These are phyloP conservation scores for Venturia asperata DNA, from an alignment of 2,329 filamentous ascomycete species.

Conservation along the genomic window DNA sequence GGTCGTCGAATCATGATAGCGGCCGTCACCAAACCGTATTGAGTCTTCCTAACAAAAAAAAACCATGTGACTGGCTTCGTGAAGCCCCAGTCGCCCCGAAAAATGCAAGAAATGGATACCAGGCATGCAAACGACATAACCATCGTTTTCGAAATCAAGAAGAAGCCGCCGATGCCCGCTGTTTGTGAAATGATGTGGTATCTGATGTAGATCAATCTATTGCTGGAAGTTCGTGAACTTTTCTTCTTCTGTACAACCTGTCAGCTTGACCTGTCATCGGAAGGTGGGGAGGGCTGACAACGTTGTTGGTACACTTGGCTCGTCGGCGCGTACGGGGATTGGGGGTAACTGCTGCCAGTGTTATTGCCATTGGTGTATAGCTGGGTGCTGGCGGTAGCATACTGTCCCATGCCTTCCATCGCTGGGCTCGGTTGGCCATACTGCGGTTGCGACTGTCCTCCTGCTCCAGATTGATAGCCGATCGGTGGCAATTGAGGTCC, in stretches of 20 bases:
- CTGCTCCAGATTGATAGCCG: slow-evolving; percentile 43
- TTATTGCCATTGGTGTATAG: slow-evolving; percentile 33
- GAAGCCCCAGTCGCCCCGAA: slow-evolving; percentile 6
- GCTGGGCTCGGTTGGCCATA: slow-evolving; percentile 40
- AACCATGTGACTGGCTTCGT: slow-evolving; percentile 6
- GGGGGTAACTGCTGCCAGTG: slow-evolving; percentile 43
- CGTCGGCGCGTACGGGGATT: slow-evolving; percentile 43
- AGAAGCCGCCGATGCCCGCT: slow-evolving; percentile 15
- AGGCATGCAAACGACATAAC: slow-evolving; percentile 8
- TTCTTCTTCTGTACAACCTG: slow-evolving; percentile 19
- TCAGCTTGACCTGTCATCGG: slow-evolving; percentile 21
- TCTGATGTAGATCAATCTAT: slow-evolving; percentile 6
- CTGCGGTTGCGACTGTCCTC: slow-evolving; percentile 29
- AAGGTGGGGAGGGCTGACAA: slow-evolving; percentile 26
- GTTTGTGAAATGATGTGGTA: slow-evolving; percentile 9
- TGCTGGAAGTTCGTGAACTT: slow-evolving; percentile 16
- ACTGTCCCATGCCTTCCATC: slow-evolving; percentile 45
- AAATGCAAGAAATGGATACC: slow-evolving; percentile 11
- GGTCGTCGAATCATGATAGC: slow-evolving; percentile 8
- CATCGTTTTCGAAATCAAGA: neutral
- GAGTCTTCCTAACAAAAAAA: neutral
- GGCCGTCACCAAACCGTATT: slow-evolving; percentile 9
- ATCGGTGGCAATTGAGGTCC: slow-evolving; percentile 46
- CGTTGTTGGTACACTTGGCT: slow-evolving; percentile 43
- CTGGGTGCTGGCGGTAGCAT: slow-evolving; percentile 35